These are phyloP conservation scores for Thuja plicata DNA, from an alignment of 83 land plant genomes.

Conservation along the genomic window DNA sequence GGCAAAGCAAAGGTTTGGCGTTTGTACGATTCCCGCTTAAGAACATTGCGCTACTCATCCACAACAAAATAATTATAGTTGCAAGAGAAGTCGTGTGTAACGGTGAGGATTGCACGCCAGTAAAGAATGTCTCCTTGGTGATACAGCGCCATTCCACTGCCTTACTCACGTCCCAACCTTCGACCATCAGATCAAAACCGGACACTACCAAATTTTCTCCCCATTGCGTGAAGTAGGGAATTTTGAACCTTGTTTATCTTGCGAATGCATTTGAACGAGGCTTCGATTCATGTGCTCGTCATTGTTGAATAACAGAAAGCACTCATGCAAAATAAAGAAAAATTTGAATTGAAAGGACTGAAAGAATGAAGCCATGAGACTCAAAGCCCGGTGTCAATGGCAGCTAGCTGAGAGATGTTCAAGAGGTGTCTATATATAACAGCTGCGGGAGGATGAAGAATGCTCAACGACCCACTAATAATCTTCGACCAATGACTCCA, in stretches of 20 bases:
- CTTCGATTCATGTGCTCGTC: not conserved
- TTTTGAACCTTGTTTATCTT: conserved; percentile 45
- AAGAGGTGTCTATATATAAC: too few species aligned
- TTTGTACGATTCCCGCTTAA: conserved; percentile 75
- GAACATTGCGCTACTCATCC: conserved; percentile 62
- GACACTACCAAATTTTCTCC: conserved; percentile 79
- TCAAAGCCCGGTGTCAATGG: too few species aligned
- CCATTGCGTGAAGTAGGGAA: conserved; percentile 88
- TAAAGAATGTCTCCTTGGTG: conserved; percentile 70
- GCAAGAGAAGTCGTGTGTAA: conserved; percentile 51
- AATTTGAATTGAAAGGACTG: too few species aligned
- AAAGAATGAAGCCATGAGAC: too few species aligned
- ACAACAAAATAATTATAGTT: conserved; percentile 81
- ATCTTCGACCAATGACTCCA: too few species aligned
- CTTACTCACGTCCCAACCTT: conserved; percentile 70
- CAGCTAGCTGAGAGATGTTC: too few species aligned
- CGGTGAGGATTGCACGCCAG: conserved; percentile 65
- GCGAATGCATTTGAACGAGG: not conserved
- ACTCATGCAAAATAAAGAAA: not conserved
- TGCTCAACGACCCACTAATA: too few species aligned
- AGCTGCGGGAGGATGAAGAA: too few species aligned
- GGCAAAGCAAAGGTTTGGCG: conserved; percentile 44
- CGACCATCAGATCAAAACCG: conserved; percentile 74
- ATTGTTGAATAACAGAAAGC: not conserved
- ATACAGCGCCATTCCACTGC: conserved; percentile 59